These are phyloP conservation scores for Bisporella sp. DNA, from an alignment of 2,329 filamentous ascomycete species.

Conservation along the genomic window DNA sequence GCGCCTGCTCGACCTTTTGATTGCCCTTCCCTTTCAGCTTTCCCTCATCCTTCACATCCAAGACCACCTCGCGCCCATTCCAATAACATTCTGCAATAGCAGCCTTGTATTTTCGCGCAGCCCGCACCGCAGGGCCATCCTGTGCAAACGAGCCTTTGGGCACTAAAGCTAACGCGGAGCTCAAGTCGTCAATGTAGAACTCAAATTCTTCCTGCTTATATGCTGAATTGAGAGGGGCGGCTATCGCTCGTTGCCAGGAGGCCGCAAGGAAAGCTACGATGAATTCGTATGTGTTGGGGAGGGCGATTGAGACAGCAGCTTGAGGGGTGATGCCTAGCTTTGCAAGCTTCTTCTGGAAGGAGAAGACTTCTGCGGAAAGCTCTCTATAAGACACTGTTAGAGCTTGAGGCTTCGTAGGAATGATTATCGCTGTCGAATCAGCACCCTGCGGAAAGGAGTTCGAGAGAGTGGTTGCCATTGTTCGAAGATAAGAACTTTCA, in stretches of 20 bases:
- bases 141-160: constrained; percentile 62
- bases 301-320: constrained; percentile 73
- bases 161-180: constrained; percentile 70
- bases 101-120: constrained; percentile 70
- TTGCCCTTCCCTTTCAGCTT: constrained; percentile 49
- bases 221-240: constrained; percentile 78
- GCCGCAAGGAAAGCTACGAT: constrained; percentile 81
- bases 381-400: constrained; percentile 64
- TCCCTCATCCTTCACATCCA: constrained; percentile 73
- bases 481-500: constrained; percentile 5
- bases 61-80: constrained; percentile 61
- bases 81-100: constrained; percentile 86
- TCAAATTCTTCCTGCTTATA: constrained; percentile 90
- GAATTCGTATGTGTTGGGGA: constrained; percentile 82
- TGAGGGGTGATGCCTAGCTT: constrained; percentile 61
- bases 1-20: constrained; percentile 43
- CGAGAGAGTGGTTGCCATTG: constrained; percentile 41
- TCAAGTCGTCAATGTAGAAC: constrained; percentile 85
- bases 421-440: constrained; percentile 58
- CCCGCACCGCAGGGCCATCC: constrained; percentile 65
- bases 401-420: constrained; percentile 56
- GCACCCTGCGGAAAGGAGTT: constrained; percentile 47
- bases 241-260: constrained; percentile 77
- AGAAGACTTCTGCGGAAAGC: constrained; percentile 56
- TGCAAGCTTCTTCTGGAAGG: constrained; percentile 74